A percentile compares a stretch with the other conserved stretches of the same genome.
phyloP scores from a whole-genome alignment of 805 yeast species.

The Scheffersomyces lignosus region DNA sequence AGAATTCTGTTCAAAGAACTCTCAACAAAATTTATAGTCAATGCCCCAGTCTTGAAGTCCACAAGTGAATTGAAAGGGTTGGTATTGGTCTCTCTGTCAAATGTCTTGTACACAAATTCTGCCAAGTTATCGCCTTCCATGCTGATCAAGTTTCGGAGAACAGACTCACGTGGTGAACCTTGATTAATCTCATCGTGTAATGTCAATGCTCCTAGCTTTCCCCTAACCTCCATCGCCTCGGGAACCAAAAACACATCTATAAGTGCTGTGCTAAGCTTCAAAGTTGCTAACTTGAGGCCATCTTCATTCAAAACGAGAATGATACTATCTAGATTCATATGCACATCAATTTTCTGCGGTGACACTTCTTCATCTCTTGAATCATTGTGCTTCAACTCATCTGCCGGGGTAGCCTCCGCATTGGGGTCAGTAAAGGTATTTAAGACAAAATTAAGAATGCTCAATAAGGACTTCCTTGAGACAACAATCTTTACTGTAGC shows the following conservation, averaged over 20 bases:
- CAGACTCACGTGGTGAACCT: slow-evolving; percentile 58
- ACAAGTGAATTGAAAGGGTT: slow-evolving; percentile 55
- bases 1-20: slow-evolving; percentile 70
- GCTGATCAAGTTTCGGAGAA: slow-evolving; percentile 63
- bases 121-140: slow-evolving; percentile 83
- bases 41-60: slow-evolving; percentile 70
- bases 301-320: slow-evolving; percentile 79
- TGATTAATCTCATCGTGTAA: slow-evolving; percentile 74
- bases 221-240: slow-evolving; percentile 69
- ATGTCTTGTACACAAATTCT: slow-evolving; percentile 81
- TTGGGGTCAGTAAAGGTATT: slow-evolving; percentile 88
- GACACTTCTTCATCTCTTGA: slow-evolving; percentile 55
- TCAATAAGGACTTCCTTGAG: slow-evolving; percentile 74
- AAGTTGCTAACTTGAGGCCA: slow-evolving; percentile 75
- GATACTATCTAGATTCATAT: slow-evolving; percentile 69
- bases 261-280: slow-evolving; percentile 72
- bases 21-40: slow-evolving; percentile 77
- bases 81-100: slow-evolving; percentile 51
- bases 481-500: slow-evolving; percentile 77
- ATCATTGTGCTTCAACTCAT: slow-evolving; percentile 66
- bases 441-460: slow-evolving; percentile 75
- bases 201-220: slow-evolving; percentile 76
- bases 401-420: slow-evolving; percentile 65
- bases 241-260: slow-evolving; percentile 67
- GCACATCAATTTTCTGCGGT: slow-evolving; percentile 74